Evolutionary conservation across 352 stramenopile genomes (phyloP).

Genomic region (Phytophthora pini): DNA sequence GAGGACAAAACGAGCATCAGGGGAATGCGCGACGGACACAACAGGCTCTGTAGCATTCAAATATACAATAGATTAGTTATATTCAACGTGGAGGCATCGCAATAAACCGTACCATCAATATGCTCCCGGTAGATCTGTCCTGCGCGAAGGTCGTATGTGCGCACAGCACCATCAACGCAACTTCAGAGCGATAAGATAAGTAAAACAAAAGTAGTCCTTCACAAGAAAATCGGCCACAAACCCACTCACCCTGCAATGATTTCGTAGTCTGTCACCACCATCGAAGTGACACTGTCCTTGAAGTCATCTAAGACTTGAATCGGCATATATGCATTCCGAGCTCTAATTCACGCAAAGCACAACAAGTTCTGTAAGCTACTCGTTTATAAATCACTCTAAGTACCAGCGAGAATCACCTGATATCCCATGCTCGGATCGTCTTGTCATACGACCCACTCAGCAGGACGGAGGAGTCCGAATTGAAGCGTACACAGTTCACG

Average conservation of each 20-base stretch:
- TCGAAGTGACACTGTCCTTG: conserved; percentile 89
- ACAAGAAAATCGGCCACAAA: conserved; percentile 1
- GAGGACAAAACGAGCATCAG: conserved; percentile 79
- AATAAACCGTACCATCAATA: conserved; percentile 55
- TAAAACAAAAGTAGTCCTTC: neutral
- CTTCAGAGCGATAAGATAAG: conserved; percentile 33
- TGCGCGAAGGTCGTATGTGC: conserved; percentile 85
- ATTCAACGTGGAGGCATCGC: neutral
- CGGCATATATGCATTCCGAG: conserved; percentile 72
- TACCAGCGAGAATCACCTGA: conserved; percentile 40
- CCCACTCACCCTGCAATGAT: conserved; percentile 74
- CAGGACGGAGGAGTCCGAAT: conserved; percentile 80
- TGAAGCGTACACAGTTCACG: conserved; percentile 88
- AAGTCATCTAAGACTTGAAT: conserved; percentile 91
- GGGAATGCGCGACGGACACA: conserved; percentile 74
- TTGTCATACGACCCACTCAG: conserved; percentile 91
- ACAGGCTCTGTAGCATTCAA: conserved; percentile 64
- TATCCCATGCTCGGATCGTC: conserved; percentile 82
- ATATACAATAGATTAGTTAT: neutral
- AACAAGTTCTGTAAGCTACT: conserved; percentile 7
- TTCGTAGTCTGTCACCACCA: conserved; percentile 78
- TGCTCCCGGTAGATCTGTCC: conserved; percentile 75
- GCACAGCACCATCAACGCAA: conserved; percentile 85
- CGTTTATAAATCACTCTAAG: neutral
- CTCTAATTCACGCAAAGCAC: conserved; percentile 34